Base-by-base conservation (phyloP, 179 eudicot genomes). In the Dionaea muscipula region DNA sequence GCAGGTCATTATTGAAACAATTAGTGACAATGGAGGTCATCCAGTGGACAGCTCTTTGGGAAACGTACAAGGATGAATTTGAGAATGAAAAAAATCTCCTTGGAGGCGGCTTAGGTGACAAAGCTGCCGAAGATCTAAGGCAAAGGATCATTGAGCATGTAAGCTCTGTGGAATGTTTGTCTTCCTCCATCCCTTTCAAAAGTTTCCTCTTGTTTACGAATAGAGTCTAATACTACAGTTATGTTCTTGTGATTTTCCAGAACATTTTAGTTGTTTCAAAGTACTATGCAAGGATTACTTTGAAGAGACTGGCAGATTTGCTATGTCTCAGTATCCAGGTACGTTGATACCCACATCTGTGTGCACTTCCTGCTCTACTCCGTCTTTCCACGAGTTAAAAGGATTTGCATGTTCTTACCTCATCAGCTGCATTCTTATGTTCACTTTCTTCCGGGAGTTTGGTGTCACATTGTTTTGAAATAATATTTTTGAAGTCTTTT, bases 141-240 rank as follows among this genome's bases (percentile, higher is more conserved):
- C 91, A 84, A 68, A 84, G 95, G 76, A 78, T 86, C 48, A 87
- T 91, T 60, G 95, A 91, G 64, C 98, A 91, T 76, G 98, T 86
- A 80, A 84, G 63, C 22, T 57, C 52, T 59, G 22, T 53, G 28
- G 23, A 17, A 4, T 40, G 12, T 16, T 43, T 1, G 21, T 5
- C n/a, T 5, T 14, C n/a, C 7, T 38, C 10, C 3, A 38, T 38
- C 43, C 10, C 3, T 7, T 38, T 22, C 39, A 16, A 41, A 24
- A 53, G 2, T 2, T 37, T 43, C 26, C 1, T 26, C 17, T 33
- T 47, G 33, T 19, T 17, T 48, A 4, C 7, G 24, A 11, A 46
- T 20, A 9, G 36, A 43, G 6, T 20, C 21, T 13, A 20, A 17
- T 45, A 23, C 26, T 59, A 26, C 25, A 4, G 18, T 59, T 59